Base-by-base conservation (phyloP, 345 rosid genomes). In the Ceriops tagal region DNA sequence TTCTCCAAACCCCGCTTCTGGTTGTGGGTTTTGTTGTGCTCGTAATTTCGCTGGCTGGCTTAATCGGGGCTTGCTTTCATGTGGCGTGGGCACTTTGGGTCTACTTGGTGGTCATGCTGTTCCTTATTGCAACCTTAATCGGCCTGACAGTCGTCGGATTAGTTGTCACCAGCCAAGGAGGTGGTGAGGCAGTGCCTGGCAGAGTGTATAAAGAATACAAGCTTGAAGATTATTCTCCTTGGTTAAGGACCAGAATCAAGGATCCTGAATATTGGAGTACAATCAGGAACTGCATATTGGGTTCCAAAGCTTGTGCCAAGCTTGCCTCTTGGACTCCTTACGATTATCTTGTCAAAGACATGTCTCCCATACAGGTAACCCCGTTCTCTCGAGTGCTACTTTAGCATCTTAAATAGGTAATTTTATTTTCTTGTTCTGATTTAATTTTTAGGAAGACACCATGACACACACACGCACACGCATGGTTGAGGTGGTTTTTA, bases 71-170 rank as follows among this genome's bases (percentile, higher is more conserved):
- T 22, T 95, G 99, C 39, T 95, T 90, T 59, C 78, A 82, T 56
- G 83, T 95, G 26, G 86, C 84, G 30, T 95, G 91, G 89, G 88
- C 87, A 24, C 97, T 95, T 11, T 92, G 99, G 99, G 79, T 95
- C 1, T 95, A 95, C 77, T 71, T 95, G 60, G 86, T 89, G 62
- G 89, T 90, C 69, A 90, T 95, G 98, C 53, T 95, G 66, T 63
- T 88, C 70, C 71, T 90, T n/a, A 89, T 92, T 66, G 84, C 77
- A 9, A 57, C 90, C 27, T 76, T 95, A 7, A 80, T 89, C 85
- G 89, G 71, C 16, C 62, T 95, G 49, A 92, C 97, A 0, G 56
- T 88, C 8, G 89, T 95, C 53, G 98, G 99, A 20, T 87, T 95
- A 62, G 80, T 84, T 26, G 98, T 95, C 16, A 90, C 96, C 0